These are phyloP conservation scores for Zygnema circumcarinatum DNA, from an alignment of 139 green algal genomes.

Conservation along the genomic window DNA sequence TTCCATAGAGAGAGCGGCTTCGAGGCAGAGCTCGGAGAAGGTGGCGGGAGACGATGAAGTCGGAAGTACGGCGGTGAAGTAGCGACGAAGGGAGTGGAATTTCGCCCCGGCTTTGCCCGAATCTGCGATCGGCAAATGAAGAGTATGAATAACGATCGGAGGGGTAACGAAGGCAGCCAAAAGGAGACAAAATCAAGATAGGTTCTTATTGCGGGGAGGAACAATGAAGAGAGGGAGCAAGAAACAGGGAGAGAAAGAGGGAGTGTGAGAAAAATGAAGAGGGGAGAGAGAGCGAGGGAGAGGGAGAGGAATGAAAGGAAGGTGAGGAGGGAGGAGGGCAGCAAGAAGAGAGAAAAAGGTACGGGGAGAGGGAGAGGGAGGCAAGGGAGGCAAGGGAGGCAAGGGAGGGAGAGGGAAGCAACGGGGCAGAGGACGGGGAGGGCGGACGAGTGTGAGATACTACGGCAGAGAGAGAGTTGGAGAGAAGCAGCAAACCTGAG, in stretches of 20 bases:
- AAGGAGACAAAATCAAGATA: neutral
- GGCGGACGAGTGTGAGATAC: neutral
- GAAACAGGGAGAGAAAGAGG: conserved; percentile 1
- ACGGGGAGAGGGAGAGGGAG: no score
- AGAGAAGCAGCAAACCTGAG: neutral
- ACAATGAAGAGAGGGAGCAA: neutral
- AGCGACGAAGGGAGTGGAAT: neutral
- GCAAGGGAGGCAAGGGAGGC: no score
- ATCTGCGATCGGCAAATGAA: no score
- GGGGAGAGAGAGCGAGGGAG: neutral
- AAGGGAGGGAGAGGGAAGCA: no score
- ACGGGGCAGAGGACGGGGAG: no score
- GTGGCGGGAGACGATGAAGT: neutral
- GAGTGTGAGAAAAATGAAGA: neutral
- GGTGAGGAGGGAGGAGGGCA: no score
- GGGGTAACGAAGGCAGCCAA: neutral
- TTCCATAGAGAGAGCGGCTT: neutral
- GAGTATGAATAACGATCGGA: no score
- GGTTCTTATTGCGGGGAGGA: neutral
- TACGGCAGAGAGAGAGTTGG: neutral
- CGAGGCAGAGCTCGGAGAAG: neutral
- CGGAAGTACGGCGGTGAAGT: neutral
- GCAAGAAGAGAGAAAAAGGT: no score
- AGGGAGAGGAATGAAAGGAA: no score
- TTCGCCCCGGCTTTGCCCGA: neutral